Percentiles rank a stretch among this genome's conserved stretches.
Evolutionary conservation across 2,329 filamentous ascomycete genomes (phyloP).

Genomic region (Bimuria novae-zelandiae): DNA sequence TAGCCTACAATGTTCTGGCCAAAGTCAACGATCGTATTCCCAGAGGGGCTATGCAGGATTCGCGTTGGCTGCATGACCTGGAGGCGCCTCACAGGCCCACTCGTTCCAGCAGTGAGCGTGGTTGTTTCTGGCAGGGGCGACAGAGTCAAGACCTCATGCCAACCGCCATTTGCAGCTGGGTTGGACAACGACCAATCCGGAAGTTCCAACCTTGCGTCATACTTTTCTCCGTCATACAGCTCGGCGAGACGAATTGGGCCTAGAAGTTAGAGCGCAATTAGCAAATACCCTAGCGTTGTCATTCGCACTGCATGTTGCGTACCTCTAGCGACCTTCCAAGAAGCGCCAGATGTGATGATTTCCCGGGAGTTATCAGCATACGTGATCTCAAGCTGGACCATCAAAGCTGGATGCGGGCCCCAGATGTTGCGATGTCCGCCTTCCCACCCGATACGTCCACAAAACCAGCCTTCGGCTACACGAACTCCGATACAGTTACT

Average conservation of each 20-base stretch:
- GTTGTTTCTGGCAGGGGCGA: slow-evolving; percentile 22
- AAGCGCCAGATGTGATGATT: not conserved
- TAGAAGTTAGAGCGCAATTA: not conserved
- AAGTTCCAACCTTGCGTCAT: slow-evolving; percentile 49
- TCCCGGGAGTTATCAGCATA: not conserved
- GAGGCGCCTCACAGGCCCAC: slow-evolving; percentile 51
- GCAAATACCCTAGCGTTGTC: not conserved
- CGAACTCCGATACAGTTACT: not conserved
- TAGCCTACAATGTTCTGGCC: slow-evolving; percentile 63
- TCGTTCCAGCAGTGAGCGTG: slow-evolving; percentile 38
- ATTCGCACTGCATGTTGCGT: not conserved
- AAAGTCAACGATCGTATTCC: slow-evolving; percentile 60
- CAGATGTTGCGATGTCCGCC: not conserved
- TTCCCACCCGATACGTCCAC: not conserved
- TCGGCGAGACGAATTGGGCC: not conserved
- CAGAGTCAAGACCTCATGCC: slow-evolving; percentile 27
- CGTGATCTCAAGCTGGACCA: not conserved
- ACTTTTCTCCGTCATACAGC: slow-evolving; percentile 58
- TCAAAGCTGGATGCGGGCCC: not conserved
- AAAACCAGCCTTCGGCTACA: not conserved
- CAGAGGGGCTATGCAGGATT: slow-evolving; percentile 41
- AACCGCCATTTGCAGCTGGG: slow-evolving; percentile 27
- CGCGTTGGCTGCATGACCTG: slow-evolving; percentile 33
- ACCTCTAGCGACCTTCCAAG: not conserved
- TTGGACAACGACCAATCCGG: slow-evolving; percentile 20